Evolutionary conservation across 257 asterid species (phyloP), one percentile per base, ranked within the genome.

Genomic region (Marsdenia floribunda): DNA sequence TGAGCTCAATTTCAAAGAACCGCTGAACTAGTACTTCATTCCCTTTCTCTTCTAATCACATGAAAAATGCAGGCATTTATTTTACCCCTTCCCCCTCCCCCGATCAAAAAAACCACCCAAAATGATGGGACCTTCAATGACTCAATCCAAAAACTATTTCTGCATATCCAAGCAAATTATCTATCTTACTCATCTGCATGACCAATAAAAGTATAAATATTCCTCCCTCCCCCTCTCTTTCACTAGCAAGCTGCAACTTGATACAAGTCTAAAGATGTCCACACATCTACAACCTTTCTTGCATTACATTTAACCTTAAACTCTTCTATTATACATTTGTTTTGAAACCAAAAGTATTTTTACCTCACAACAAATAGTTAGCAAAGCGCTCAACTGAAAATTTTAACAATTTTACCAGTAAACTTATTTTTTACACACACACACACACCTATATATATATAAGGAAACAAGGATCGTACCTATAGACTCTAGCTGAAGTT

Each of bases 401-500:
- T 35, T 21, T 7, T 4, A 64, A 35, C 5, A 15, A 35, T 33
- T 14, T 12, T 1, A 61, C 9, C 21, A 13, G 19, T 13, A 61
- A 14, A 3, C 42, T 63, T 18, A 6, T 0, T 0, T 7, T 8
- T 35, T 9, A 38, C 0, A 13, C n/a, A 37, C 21, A 65, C 3
- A 0, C 2, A 38, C 21, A 37, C 3, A 65, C 2, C 0, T 37
- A 7, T 3, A 38, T 33, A 65, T 37, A 1, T 16, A 6, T 29
- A 29, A 29, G 44, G 47, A 67, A 9, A 37, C 19, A 54, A 40
- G 16, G 37, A 2, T 22, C 16, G 16, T 85, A 93, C 97, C 97
- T 75, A 91, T 59, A 76, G 90, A 81, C 77, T 84, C 89, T 37
- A 93, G 87, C 65, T 88, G 96, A 8, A 37, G 33, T 61, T 86